phyloP scores from a whole-genome alignment of 2,329 filamentous ascomycete species.

The Fusarium phyllophilum region DNA sequence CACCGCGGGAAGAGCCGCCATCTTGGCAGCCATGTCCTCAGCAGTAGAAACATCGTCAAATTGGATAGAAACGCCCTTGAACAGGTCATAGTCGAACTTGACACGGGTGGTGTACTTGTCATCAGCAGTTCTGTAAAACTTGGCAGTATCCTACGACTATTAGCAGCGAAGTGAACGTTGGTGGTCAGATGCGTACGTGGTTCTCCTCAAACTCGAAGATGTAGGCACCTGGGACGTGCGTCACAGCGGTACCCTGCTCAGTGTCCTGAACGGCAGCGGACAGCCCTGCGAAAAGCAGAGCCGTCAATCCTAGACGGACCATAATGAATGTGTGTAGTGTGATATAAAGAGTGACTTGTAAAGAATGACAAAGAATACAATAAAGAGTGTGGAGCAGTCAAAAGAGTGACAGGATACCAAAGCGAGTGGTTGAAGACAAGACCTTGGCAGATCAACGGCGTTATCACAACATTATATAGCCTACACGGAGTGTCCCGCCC shows the following conservation, averaged over 20 bases:
- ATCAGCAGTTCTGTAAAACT: constrained; percentile 14
- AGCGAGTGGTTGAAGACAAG: constrained; percentile 1
- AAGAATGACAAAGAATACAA: neutral
- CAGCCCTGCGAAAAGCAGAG: constrained; percentile 31
- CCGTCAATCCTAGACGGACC: constrained; percentile 24
- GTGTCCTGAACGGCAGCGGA: constrained; percentile 10
- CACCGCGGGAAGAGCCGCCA: constrained; percentile 56
- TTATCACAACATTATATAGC: constrained; percentile 11
- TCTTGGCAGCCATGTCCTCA: constrained; percentile 54
- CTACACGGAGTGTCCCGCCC: neutral
- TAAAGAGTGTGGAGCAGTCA: neutral
- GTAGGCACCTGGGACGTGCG: constrained; percentile 55
- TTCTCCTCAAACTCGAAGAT: constrained; percentile 64
- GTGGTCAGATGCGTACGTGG: constrained; percentile 49
- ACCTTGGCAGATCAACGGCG: constrained; percentile 3
- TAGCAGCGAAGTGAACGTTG: neutral
- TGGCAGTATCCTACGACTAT: constrained; percentile 51
- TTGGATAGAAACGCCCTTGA: constrained; percentile 65
- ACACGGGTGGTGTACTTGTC: constrained; percentile 47
- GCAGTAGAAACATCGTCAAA: constrained; percentile 58
- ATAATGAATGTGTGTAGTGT: neutral
- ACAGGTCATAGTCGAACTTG: constrained; percentile 61
- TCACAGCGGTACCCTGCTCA: constrained; percentile 12
- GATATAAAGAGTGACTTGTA: constrained; percentile 10
- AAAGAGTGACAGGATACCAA: neutral